Evolutionary conservation across 2,329 filamentous ascomycete species (phyloP).

Genomic region (Macrophomina tecta): DNA sequence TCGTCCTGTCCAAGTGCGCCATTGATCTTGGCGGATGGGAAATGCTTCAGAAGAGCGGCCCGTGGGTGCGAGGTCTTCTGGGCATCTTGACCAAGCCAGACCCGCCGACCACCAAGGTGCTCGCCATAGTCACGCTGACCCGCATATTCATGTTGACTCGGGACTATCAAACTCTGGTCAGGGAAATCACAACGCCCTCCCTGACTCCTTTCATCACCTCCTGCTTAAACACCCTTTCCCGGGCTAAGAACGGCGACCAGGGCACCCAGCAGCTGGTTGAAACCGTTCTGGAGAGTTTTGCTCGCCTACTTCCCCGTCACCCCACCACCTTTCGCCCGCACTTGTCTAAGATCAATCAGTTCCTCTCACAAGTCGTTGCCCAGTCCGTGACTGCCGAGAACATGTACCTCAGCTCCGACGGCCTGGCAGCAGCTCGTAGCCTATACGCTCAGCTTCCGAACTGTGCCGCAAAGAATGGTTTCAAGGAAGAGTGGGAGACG

Average conservation of each 20-base stretch:
- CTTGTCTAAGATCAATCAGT: conserved; percentile 68
- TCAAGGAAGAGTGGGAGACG: conserved; percentile 78
- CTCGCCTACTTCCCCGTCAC: conserved; percentile 76
- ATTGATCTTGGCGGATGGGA: conserved; percentile 88
- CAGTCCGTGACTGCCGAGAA: conserved; percentile 32
- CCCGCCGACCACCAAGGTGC: conserved; percentile 73
- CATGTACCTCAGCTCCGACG: conserved; percentile 65
- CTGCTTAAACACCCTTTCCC: conserved; percentile 63
- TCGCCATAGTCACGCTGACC: conserved; percentile 77
- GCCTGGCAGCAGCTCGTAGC: conserved; percentile 65
- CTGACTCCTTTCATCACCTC: conserved; percentile 75
- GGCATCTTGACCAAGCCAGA: conserved; percentile 82
- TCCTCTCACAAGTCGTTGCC: conserved; percentile 61
- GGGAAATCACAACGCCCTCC: conserved; percentile 86
- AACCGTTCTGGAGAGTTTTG: conserved; percentile 73
- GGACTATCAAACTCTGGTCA: conserved; percentile 78
- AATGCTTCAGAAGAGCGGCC: conserved; percentile 71
- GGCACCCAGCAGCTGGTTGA: conserved; percentile 58
- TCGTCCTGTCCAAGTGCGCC: conserved; percentile 78
- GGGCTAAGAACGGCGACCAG: conserved; percentile 29
- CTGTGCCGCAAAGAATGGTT: conserved; percentile 80
- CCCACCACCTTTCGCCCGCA: conserved; percentile 83
- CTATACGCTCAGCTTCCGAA: conserved; percentile 76
- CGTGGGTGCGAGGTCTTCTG: conserved; percentile 80
- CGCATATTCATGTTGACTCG: conserved; percentile 85